Percentiles rank a stretch among this genome's conserved stretches.
These are phyloP conservation scores for Phascolomyces articulosus DNA, from an alignment of 371 early-diverging fungal genomes.

Conservation along the genomic window DNA sequence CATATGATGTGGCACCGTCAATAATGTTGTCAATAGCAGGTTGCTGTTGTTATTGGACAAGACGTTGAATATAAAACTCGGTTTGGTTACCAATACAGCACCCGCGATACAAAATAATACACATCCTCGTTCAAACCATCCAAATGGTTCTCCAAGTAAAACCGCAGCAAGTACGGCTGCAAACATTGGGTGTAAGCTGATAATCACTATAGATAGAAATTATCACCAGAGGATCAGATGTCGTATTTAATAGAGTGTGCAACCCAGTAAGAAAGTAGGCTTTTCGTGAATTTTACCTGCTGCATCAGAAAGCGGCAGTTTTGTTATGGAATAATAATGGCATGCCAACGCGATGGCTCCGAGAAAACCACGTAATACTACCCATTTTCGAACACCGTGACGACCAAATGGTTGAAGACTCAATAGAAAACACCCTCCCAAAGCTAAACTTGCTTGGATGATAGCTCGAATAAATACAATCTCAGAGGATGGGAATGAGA, in stretches of 20 bases:
- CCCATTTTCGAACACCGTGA: constrained; percentile 47
- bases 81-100: constrained; percentile 65
- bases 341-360: constrained; percentile 68
- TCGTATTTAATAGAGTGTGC: neutral
- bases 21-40: too few species aligned
- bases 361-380: constrained; percentile 63
- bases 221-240: too few species aligned
- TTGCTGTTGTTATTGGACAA: too few species aligned
- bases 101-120: constrained; percentile 62
- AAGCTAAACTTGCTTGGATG: constrained; percentile 61
- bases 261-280: neutral
- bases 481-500: constrained; percentile 61
- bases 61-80: constrained; percentile 32
- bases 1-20: neutral
- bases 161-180: constrained; percentile 67
- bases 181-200: constrained; percentile 77
- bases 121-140: constrained; percentile 53
- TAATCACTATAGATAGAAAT: constrained; percentile 59
- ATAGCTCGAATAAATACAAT: constrained; percentile 72
- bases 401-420: constrained; percentile 61
- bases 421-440: constrained; percentile 50
- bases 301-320: constrained; percentile 74
- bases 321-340: constrained; percentile 70
- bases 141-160: constrained; percentile 64
- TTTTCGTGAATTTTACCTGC: constrained; percentile 44